Evolutionary conservation across 805 yeast species (phyloP), one percentile per base, ranked within the genome.

Genomic region (Saturnispora quitensis): DNA sequence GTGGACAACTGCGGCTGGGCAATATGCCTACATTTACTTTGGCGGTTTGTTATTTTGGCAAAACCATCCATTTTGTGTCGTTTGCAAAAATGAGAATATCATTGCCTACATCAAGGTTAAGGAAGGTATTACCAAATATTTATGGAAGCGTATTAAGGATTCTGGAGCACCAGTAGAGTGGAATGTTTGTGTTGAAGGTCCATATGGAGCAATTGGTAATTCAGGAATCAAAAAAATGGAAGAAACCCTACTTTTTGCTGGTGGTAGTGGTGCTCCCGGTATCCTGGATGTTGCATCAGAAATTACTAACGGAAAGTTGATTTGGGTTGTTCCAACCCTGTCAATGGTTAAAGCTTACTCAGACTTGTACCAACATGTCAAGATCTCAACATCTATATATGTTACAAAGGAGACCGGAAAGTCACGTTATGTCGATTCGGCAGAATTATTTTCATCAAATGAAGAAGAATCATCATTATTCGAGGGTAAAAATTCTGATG

Each of bases 231-330:
- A 67, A 20, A 67, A 69, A 47, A 82, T 75, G 56, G 74, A 78
- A 45, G 72, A 74, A 49, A 73, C 78, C 4, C 65, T 82, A 5
- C 71, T 82, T 44, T 53, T 84, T 24, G 84, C 89, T 5, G 89
- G 88, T 42, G 91, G 93, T 22, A 75, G 77, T 47, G 93, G 91
- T 46, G 70, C 82, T 47, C 83, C 90, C 0, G 84, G 80, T n/a
- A 66, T 74, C 20, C 66, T 68, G 48, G 70, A 73, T 18, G 75
- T 73, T 58, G 73, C 71, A 2, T 7, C 46, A 2, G 44, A 50
- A 7, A 47, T 59, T 72, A 62, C 62, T 18, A 53, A 49, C 5
- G 65, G 73, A 28, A 74, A 76, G 53, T 71, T 85, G 53, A 60
- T 76, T 25, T 87, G 95, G 95, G 71, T 77, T 5, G 68, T 82